phyloP scores from a whole-genome alignment of 148 eudicot species.

The Polygonum aviculare region DNA sequence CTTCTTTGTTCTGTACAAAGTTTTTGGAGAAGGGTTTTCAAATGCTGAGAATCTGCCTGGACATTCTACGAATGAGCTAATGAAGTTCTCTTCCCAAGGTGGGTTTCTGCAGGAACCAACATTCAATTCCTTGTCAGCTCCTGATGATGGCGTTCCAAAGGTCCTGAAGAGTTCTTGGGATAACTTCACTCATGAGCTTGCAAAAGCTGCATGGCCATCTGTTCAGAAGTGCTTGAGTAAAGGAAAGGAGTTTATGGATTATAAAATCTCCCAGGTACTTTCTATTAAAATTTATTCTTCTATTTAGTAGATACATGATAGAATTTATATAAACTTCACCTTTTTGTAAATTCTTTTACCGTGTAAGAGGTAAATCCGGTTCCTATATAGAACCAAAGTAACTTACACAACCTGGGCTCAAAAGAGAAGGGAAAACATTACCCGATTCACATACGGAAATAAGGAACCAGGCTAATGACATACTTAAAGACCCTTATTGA shows the following conservation, averaged over 20 bases:
- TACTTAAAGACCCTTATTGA: no score
- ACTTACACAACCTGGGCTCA: background rate
- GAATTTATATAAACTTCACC: background rate
- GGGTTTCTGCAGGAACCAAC: constrained; percentile 71
- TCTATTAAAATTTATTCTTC: background rate
- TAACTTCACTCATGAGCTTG: constrained; percentile 54
- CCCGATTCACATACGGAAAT: no score
- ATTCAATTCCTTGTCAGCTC: constrained; percentile 26
- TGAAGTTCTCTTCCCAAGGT: constrained; percentile 64
- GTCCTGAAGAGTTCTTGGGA: constrained; percentile 48
- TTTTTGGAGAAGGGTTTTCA: constrained; percentile 61
- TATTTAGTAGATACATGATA: constrained; percentile 1
- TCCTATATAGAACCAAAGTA: background rate
- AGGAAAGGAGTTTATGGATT: constrained; percentile 66
- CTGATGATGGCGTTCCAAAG: constrained; percentile 20
- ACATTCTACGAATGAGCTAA: constrained; percentile 29
- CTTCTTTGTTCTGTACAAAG: constrained; percentile 81
- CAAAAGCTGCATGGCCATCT: constrained; percentile 66
- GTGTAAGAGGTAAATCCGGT: background rate
- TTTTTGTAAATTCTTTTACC: background rate
- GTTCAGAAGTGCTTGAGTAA: constrained; percentile 61
- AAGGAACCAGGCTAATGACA: no score
- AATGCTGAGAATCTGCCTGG: constrained; percentile 22
- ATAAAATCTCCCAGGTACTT: constrained; percentile 68
- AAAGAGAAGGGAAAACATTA: no score